Conservation (phyloP, 495 filamentous ascomycete species). For the Aspergillus campestris region DNA sequence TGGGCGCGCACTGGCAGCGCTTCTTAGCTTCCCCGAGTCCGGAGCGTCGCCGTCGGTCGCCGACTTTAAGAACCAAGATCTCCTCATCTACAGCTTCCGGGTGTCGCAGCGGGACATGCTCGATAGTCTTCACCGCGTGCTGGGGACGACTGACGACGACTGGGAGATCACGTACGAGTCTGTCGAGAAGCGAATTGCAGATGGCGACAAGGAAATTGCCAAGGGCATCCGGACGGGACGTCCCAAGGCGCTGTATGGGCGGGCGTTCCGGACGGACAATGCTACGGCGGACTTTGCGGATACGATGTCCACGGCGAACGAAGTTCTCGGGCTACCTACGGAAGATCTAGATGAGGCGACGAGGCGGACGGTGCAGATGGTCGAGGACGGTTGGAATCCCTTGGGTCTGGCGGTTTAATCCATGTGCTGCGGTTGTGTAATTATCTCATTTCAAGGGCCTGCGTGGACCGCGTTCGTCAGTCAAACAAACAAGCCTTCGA, state of each 20-base stretch:
- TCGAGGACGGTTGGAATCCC: too few species aligned
- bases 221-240: conserved; percentile 27
- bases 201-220: conserved; percentile 31
- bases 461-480: too few species aligned
- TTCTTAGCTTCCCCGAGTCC: conserved; percentile 36
- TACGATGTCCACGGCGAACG: conserved; percentile 36
- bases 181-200: conserved; percentile 31
- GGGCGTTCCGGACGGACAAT: conserved; percentile 40
- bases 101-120: conserved; percentile 47
- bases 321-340: conserved; percentile 42
- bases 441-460: too few species aligned
- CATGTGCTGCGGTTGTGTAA: too few species aligned
- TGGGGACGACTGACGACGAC: conserved; percentile 40
- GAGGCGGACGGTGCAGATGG: too few species aligned
- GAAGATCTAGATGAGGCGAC: conserved; percentile 49
- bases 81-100: conserved; percentile 39
- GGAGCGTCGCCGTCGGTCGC: conserved; percentile 18
- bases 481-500: too few species aligned
- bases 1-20: conserved; percentile 34
- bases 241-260: conserved; percentile 37
- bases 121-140: conserved; percentile 42
- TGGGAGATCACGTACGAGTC: conserved; percentile 47
- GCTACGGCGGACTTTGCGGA: conserved; percentile 32
- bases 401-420: too few species aligned
- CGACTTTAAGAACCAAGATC: conserved; percentile 29